Evolutionary conservation across 2,329 filamentous ascomycete species (phyloP).

Genomic region (Sclerotiophoma versabilis): DNA sequence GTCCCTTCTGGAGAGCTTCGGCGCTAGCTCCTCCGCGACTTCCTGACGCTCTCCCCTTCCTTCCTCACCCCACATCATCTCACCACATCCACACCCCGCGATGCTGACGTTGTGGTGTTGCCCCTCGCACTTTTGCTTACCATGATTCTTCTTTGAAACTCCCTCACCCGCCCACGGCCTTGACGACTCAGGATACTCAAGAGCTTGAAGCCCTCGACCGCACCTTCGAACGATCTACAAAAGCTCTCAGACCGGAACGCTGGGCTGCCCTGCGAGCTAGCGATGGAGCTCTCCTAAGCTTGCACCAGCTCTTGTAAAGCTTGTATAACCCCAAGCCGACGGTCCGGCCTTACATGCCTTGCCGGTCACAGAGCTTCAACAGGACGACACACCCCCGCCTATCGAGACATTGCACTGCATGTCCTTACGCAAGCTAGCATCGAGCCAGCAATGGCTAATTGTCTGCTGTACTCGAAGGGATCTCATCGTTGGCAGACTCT

Average conservation of each 20-base stretch:
- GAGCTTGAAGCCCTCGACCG: not conserved
- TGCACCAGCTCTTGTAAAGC: not conserved
- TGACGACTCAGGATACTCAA: not conserved
- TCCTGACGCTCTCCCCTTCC: not conserved
- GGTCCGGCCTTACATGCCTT: not conserved
- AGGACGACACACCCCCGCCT: not conserved
- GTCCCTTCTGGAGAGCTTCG: not conserved
- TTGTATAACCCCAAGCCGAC: too few species aligned
- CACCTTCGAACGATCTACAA: not conserved
- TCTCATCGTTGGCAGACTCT: not conserved
- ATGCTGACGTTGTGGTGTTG: not conserved
- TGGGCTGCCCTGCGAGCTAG: too few species aligned
- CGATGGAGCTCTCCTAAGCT: not conserved
- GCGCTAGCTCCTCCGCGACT: constrained; percentile 9
- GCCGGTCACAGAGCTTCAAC: not conserved
- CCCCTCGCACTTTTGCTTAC: not conserved
- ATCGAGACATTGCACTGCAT: not conserved
- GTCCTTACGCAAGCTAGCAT: not conserved
- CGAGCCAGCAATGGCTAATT: not conserved
- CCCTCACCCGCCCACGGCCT: not conserved
- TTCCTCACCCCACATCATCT: not conserved
- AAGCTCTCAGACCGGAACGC: not conserved
- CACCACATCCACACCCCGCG: not conserved
- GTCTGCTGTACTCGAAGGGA: not conserved
- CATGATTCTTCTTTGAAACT: not conserved